These are phyloP conservation scores for Fusarium praegraminearum DNA, from an alignment of 2,329 filamentous ascomycete genomes.

Conservation along the genomic window DNA sequence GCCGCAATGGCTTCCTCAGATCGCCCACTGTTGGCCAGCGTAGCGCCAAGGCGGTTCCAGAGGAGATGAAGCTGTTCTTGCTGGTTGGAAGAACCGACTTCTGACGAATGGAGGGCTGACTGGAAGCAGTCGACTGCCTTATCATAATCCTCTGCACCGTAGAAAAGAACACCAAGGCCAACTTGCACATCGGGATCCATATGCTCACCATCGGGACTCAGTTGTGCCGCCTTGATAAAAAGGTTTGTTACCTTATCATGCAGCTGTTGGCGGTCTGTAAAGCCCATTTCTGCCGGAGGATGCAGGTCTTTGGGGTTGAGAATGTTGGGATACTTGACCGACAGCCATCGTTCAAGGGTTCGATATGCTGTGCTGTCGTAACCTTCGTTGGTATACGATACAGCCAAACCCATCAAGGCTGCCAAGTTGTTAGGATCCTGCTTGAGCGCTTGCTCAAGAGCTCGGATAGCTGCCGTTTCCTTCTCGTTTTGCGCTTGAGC, in stretches of 20 bases:
- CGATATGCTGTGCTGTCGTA: conserved; percentile 98
- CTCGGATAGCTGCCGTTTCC: conserved; percentile 93
- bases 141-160: conserved; percentile 96
- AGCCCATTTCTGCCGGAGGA: conserved; percentile 84
- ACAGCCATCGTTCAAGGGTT: conserved; percentile 95
- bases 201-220: conserved; percentile 90
- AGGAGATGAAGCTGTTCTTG: conserved; percentile 90
- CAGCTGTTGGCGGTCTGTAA: conserved; percentile 90
- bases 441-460: conserved; percentile 90
- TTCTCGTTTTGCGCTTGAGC: conserved; percentile 99
- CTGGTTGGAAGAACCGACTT: conserved; percentile 85
- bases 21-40: conserved; percentile 92
- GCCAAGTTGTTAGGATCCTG: conserved; percentile 87
- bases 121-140: conserved; percentile 99
- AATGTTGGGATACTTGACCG: conserved; percentile 91
- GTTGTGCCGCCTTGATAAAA: conserved; percentile 92
- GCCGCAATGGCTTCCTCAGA: conserved; percentile 96
- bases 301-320: conserved; percentile 79
- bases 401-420: conserved; percentile 93
- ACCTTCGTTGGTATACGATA: conserved; percentile 98
- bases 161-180: conserved; percentile 95
- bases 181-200: conserved; percentile 99
- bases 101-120: conserved; percentile 86
- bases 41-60: conserved; percentile 97
- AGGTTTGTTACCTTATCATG: conserved; percentile 91